A percentile compares a stretch with the other conserved stretches of the same genome.
Conservation (phyloP, 371 early-diverging fungal genomes). For the Basidiobolus meristosporus region DNA sequence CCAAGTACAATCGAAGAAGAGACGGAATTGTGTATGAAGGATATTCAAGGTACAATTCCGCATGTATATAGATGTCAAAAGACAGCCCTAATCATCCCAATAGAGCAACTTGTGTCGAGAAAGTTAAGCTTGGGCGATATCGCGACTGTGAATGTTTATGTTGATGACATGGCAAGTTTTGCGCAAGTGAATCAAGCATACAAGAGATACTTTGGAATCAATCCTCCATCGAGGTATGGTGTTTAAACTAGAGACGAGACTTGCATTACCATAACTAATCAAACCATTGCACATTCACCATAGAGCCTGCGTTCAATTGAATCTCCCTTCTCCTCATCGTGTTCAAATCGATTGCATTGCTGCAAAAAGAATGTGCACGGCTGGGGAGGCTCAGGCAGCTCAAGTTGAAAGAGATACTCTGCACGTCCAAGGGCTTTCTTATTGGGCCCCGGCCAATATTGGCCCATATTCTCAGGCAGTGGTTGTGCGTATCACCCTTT, state of each 20-base stretch:
- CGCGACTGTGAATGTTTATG: constrained; percentile 36
- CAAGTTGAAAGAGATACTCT: constrained; percentile 19
- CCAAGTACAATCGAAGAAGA: too few relatives aligned
- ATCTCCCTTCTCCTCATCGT: constrained; percentile 8
- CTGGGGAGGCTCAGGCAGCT: constrained; percentile 1
- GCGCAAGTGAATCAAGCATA: constrained; percentile 34
- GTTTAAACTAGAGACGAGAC: neutral
- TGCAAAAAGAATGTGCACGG: constrained; percentile 4
- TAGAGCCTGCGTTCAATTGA: constrained; percentile 32
- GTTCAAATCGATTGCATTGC: constrained; percentile 45
- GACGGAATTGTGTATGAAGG: too few relatives aligned
- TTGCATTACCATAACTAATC: neutral
- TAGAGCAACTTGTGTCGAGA: neutral
- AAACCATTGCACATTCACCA: neutral
- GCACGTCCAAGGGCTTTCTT: constrained; percentile 64
- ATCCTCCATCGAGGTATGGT: constrained; percentile 45
- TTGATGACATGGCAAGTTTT: constrained; percentile 40
- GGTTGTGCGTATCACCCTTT: too few relatives aligned
- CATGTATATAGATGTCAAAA: too few relatives aligned
- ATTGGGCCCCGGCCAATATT: constrained; percentile 75
- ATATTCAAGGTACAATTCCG: too few relatives aligned
- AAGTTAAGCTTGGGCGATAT: constrained; percentile 22
- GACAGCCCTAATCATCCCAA: too few relatives aligned
- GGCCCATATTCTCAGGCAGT: constrained; percentile 61
- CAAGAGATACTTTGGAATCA: constrained; percentile 32